Conservation (phyloP, 2,329 filamentous ascomycete genomes). For the Colletotrichum brevisporum region DNA sequence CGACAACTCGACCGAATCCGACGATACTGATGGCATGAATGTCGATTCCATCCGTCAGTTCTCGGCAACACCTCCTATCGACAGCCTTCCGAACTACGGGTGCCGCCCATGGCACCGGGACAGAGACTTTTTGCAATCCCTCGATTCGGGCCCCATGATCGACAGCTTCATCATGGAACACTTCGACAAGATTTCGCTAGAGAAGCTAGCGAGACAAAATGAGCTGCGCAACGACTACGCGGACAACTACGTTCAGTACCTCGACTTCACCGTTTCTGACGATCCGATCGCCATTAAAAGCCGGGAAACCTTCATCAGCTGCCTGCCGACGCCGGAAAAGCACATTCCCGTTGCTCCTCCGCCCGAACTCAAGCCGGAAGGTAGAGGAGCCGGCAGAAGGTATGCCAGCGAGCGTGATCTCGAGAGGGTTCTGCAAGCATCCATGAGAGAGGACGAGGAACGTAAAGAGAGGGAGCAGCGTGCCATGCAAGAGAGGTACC, state of each 20-base stretch:
- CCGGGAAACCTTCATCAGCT: slow-evolving; percentile 63
- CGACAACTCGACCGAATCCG: slow-evolving; percentile 68
- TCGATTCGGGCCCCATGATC: slow-evolving; percentile 57
- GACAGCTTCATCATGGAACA: slow-evolving; percentile 62
- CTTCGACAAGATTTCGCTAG: slow-evolving; percentile 57
- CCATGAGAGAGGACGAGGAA: slow-evolving; percentile 79
- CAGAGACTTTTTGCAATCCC: slow-evolving; percentile 57
- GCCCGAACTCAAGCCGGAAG: slow-evolving; percentile 70
- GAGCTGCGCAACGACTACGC: slow-evolving; percentile 58
- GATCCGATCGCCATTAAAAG: slow-evolving; percentile 69
- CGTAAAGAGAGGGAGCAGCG: slow-evolving; percentile 75
- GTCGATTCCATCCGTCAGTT: slow-evolving; percentile 64
- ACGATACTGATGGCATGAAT: slow-evolving; percentile 66
- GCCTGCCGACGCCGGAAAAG: slow-evolving; percentile 37
- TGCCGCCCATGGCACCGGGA: slow-evolving; percentile 65
- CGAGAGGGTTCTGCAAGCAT: slow-evolving; percentile 80
- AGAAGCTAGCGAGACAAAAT: slow-evolving; percentile 55
- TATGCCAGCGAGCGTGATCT: slow-evolving; percentile 82
- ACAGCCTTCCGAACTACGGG: slow-evolving; percentile 65
- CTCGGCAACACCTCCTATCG: slow-evolving; percentile 68
- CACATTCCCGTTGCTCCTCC: slow-evolving; percentile 44
- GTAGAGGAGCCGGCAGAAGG: slow-evolving; percentile 66
- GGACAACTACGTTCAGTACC: slow-evolving; percentile 64
- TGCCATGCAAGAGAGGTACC: slow-evolving; percentile 77
- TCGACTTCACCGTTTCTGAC: slow-evolving; percentile 69